Conservation (phyloP, 805 yeast genomes). For the Blastobotrys mokoenaii region DNA sequence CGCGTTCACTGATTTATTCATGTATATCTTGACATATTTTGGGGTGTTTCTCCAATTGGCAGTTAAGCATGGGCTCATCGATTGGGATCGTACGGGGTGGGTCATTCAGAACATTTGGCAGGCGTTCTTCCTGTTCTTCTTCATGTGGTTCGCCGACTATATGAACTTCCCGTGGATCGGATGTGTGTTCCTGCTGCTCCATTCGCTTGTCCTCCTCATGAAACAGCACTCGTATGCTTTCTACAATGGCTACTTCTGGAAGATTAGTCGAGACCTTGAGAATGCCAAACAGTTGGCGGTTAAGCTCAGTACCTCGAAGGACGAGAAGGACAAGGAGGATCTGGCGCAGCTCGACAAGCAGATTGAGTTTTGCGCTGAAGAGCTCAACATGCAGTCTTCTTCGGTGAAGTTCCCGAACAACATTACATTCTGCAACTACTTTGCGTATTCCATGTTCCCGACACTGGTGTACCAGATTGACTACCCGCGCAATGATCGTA, state of each 20-base stretch:
- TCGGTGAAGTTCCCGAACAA: slow-evolving; percentile 58
- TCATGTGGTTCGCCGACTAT: slow-evolving; percentile 47
- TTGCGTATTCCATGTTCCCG: slow-evolving; percentile 80
- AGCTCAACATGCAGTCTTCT: slow-evolving; percentile 49
- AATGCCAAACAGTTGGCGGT: slow-evolving; percentile 8
- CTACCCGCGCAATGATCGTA: slow-evolving; percentile 64
- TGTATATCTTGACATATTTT: slow-evolving; percentile 65
- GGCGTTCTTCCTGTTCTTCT: slow-evolving; percentile 41
- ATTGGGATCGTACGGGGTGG: slow-evolving; percentile 66
- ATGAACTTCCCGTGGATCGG: slow-evolving; percentile 81
- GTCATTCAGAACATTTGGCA: slow-evolving; percentile 52
- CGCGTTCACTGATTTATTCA: slow-evolving; percentile 61
- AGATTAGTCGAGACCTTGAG: slow-evolving; percentile 16
- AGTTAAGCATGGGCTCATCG: slow-evolving; percentile 37
- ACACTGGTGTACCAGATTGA: slow-evolving; percentile 63
- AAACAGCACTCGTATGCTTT: slow-evolving; percentile 91
- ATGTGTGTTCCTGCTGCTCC: slow-evolving; percentile 73
- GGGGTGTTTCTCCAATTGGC: slow-evolving; percentile 51
- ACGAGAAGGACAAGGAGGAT: slow-evolving; percentile 25
- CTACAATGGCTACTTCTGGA: slow-evolving; percentile 77
- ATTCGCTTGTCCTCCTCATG: slow-evolving; percentile 82
- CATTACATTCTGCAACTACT: slow-evolving; percentile 55
- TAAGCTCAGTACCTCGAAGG: slow-evolving; percentile 4
- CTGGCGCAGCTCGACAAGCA: slow-evolving; percentile 31
- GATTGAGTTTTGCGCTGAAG: slow-evolving; percentile 67